A percentile compares a stretch with the other conserved stretches of the same genome.
phyloP scores from a whole-genome alignment of 768 basidiomycete species.

The Exidia glandulosa region DNA sequence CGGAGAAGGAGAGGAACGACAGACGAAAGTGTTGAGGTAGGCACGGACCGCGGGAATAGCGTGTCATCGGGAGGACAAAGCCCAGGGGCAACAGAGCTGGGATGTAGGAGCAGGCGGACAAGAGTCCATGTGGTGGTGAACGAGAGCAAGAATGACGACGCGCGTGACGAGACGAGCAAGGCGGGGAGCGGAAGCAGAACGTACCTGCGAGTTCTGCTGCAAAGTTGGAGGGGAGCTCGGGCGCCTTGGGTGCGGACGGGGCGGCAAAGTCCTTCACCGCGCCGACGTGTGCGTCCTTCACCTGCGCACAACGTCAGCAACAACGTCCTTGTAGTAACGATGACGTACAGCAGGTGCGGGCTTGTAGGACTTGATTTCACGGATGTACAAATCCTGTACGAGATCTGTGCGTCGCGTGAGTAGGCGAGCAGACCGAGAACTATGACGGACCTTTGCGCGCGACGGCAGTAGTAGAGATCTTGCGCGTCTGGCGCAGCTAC shows the following conservation, averaged over 20 bases:
- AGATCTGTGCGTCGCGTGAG: slow-evolving; percentile 68
- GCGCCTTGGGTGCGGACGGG: slow-evolving; percentile 64
- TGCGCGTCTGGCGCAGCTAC: neutral
- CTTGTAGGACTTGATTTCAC: slow-evolving; percentile 86
- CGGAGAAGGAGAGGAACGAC: too few species aligned
- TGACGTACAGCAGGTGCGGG: slow-evolving; percentile 55
- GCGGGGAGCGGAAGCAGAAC: too few species aligned
- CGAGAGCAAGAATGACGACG: too few species aligned
- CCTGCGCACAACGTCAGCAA: slow-evolving; percentile 30
- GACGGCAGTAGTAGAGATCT: neutral
- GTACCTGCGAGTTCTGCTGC: slow-evolving; percentile 86
- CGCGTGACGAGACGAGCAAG: too few species aligned
- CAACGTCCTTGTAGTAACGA: neutral
- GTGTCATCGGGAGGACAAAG: too few species aligned
- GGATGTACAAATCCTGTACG: slow-evolving; percentile 85
- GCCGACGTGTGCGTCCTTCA: slow-evolving; percentile 84
- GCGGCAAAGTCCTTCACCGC: slow-evolving; percentile 71
- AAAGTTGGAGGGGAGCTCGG: slow-evolving; percentile 69
- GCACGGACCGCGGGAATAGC: too few species aligned
- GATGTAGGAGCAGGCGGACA: too few species aligned
- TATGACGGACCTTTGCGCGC: slow-evolving; percentile 37
- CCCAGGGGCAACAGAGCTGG: too few species aligned
- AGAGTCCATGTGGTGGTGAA: too few species aligned
- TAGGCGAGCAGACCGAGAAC: slow-evolving; percentile 37
- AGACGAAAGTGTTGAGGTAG: too few species aligned